Conservation (phyloP, 441 rosid genomes). For the Melastoma candidum region DNA sequence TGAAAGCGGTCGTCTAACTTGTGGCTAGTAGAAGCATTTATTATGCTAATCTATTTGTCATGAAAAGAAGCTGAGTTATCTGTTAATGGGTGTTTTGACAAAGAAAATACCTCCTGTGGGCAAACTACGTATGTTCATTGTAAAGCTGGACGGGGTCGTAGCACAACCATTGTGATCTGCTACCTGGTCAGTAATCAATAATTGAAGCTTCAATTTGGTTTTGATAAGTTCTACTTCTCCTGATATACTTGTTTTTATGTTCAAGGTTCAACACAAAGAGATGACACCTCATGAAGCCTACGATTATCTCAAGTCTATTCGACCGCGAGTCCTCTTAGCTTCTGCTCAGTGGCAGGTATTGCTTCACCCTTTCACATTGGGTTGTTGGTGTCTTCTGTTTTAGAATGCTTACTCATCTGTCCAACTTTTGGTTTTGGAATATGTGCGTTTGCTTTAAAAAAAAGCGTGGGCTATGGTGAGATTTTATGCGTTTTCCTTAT, state of each 20-base stretch:
- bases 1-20: not conserved
- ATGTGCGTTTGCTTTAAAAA: too few species aligned
- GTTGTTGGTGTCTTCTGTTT: not conserved
- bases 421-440: too few species aligned
- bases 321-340: conserved; percentile 90
- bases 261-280: conserved; percentile 60
- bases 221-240: not conserved
- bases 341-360: conserved; percentile 84
- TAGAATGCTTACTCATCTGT: too few species aligned
- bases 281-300: conserved; percentile 89
- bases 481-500: too few species aligned
- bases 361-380: conserved; percentile 1
- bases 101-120: conserved; percentile 49
- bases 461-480: too few species aligned
- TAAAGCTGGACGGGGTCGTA: conserved; percentile 97
- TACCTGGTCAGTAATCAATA: conserved; percentile 51
- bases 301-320: conserved; percentile 62
- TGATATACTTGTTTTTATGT: conserved; percentile 4
- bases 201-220: not conserved
- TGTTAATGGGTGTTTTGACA: conserved; percentile 12
- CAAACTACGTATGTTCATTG: conserved; percentile 83
- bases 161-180: conserved; percentile 87
- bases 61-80: conserved; percentile 3
- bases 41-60: not conserved
- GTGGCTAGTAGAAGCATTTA: not conserved